These are phyloP conservation scores for Trametes versicolor DNA, from an alignment of 1,284 basidiomycete genomes.

Conservation along the genomic window DNA sequence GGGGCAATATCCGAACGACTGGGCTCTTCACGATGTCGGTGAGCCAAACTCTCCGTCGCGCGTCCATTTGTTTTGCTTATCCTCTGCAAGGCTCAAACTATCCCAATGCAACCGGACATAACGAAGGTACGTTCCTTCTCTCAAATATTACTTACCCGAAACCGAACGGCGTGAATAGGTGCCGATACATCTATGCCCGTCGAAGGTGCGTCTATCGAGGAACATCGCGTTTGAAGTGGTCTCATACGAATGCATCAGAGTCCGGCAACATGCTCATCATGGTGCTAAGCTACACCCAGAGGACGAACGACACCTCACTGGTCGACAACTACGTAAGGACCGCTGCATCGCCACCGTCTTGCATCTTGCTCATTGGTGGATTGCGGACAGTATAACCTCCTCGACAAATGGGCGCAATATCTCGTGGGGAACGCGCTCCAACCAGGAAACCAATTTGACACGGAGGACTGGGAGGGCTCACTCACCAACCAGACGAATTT, in stretches of 20 bases:
- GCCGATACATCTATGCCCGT: constrained; percentile 71
- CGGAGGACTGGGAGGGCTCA: constrained; percentile 76
- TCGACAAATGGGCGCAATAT: constrained; percentile 80
- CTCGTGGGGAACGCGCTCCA: constrained; percentile 73
- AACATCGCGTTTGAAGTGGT: background rate
- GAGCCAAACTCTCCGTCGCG: constrained; percentile 18
- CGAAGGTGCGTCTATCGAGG: constrained; percentile 51
- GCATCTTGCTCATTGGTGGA: background rate
- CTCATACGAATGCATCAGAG: constrained; percentile 50
- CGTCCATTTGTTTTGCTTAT: background rate
- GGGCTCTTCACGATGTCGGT: constrained; percentile 72
- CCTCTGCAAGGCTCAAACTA: constrained; percentile 50
- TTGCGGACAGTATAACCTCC: constrained; percentile 55
- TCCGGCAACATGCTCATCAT: constrained; percentile 83
- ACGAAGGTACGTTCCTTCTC: constrained; percentile 52
- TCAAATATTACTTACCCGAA: background rate
- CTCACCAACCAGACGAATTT: constrained; percentile 83
- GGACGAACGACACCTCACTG: constrained; percentile 64
- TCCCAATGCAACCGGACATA: constrained; percentile 63
- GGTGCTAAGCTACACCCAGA: constrained; percentile 74
- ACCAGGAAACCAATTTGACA: constrained; percentile 69
- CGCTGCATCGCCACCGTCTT: background rate
- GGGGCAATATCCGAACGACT: constrained; percentile 73
- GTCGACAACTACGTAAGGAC: constrained; percentile 59
- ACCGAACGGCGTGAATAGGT: constrained; percentile 39